phyloP scores from a whole-genome alignment of 192 early-diverging fungal species.

The Coemansia sp. region DNA sequence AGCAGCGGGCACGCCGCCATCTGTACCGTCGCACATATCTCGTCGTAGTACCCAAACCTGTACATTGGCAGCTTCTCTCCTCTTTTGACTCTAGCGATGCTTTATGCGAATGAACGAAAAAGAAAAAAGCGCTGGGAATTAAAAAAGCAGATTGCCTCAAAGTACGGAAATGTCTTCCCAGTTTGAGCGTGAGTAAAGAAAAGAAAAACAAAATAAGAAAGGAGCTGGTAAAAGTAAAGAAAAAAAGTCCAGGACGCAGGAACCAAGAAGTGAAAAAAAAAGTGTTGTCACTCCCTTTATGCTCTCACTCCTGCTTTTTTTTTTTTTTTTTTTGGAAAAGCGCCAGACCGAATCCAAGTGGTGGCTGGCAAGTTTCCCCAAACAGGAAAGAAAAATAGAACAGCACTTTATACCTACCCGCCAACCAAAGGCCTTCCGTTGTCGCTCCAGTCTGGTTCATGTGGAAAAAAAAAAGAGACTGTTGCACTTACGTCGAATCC shows the following conservation, averaged over 20 bases:
- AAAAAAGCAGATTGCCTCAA: too few relatives aligned
- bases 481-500: too few relatives aligned
- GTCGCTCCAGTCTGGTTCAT: too few relatives aligned
- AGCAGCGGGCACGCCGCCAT: slow-evolving; percentile 91
- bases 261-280: background rate
- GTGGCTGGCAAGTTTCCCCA: background rate
- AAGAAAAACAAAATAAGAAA: too few relatives aligned
- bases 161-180: too few relatives aligned
- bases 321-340: background rate
- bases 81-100: background rate
- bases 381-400: background rate
- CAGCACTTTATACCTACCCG: too few relatives aligned
- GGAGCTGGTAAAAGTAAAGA: too few relatives aligned
- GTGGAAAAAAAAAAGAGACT: too few relatives aligned
- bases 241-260: background rate
- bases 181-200: too few relatives aligned
- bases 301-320: background rate
- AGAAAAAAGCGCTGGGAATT: slow-evolving; percentile 2
- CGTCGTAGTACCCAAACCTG: slow-evolving; percentile 84
- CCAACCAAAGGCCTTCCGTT: too few relatives aligned
- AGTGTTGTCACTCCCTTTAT: background rate
- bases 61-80: slow-evolving; percentile 5
- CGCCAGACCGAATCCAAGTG: too few relatives aligned
- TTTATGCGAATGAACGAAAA: background rate
- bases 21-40: slow-evolving; percentile 81